Conservation (phyloP, 371 early-diverging fungal genomes). For the Circinella minor region DNA sequence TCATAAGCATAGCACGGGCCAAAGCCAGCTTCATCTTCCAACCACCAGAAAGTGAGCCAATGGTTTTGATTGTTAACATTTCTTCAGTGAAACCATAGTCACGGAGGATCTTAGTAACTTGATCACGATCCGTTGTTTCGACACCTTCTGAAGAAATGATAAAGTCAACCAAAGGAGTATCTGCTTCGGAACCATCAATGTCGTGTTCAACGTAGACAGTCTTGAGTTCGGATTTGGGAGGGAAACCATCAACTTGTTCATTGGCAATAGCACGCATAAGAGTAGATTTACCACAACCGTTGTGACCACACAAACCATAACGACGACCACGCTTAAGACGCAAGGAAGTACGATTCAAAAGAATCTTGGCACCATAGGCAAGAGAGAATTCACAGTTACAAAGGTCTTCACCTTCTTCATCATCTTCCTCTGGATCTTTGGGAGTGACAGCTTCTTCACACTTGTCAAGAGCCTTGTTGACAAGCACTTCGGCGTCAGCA, state of each 20-base stretch:
- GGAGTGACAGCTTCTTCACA: slow-evolving; percentile 51
- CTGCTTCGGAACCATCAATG: slow-evolving; percentile 75
- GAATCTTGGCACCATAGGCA: slow-evolving; percentile 84
- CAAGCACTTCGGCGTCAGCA: slow-evolving; percentile 34
- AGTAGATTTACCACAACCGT: slow-evolving; percentile 91
- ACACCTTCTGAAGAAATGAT: slow-evolving; percentile 58
- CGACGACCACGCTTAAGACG: slow-evolving; percentile 79
- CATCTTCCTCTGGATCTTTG: slow-evolving; percentile 52
- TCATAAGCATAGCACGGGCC: slow-evolving; percentile 81
- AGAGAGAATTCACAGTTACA: slow-evolving; percentile 82
- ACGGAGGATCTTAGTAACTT: slow-evolving; percentile 61
- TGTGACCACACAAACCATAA: slow-evolving; percentile 85
- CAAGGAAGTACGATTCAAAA: slow-evolving; percentile 76
- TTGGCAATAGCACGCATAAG: slow-evolving; percentile 83
- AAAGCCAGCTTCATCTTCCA: slow-evolving; percentile 91
- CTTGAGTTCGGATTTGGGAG: slow-evolving; percentile 68
- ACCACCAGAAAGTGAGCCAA: slow-evolving; percentile 85
- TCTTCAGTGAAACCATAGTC: slow-evolving; percentile 74
- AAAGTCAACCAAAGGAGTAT: slow-evolving; percentile 76
- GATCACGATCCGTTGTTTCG: slow-evolving; percentile 52
- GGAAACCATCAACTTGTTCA: slow-evolving; percentile 81
- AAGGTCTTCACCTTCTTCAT: slow-evolving; percentile 75
- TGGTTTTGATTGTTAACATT: slow-evolving; percentile 62
- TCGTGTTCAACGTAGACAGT: slow-evolving; percentile 80
- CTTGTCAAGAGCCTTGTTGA: slow-evolving; percentile 32